Evolutionary conservation across 495 filamentous ascomycete species (phyloP).

Genomic region (Aspergillus haitiensis): DNA sequence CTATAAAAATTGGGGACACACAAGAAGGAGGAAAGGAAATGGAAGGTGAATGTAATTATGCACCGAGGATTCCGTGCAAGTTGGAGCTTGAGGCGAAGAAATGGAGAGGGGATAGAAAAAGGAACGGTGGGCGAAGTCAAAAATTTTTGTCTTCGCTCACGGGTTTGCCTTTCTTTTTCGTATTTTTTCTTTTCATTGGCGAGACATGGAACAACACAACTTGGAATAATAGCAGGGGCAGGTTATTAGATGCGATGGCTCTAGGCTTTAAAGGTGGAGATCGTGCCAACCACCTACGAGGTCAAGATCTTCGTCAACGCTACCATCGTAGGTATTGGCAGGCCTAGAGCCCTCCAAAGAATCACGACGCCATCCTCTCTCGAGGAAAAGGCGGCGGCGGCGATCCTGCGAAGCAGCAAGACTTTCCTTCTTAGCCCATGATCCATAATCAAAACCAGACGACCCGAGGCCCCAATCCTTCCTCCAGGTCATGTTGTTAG

Average conservation of each 20-base stretch:
- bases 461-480: slow-evolving; percentile 56
- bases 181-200: slow-evolving; percentile 5
- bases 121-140: slow-evolving; percentile 12
- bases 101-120: slow-evolving; percentile 16
- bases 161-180: too few relatives aligned
- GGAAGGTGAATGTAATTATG: slow-evolving; percentile 5
- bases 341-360: slow-evolving; percentile 34
- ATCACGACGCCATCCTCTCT: slow-evolving; percentile 69
- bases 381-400: slow-evolving; percentile 41
- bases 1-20: slow-evolving; percentile 15
- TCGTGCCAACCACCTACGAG: slow-evolving; percentile 90
- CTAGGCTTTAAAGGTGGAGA: slow-evolving; percentile 44
- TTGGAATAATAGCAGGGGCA: slow-evolving; percentile 6
- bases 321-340: slow-evolving; percentile 48
- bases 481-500: slow-evolving; percentile 45
- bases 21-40: slow-evolving; percentile 10
- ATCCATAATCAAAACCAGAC: slow-evolving; percentile 50
- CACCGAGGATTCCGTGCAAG: slow-evolving; percentile 11
- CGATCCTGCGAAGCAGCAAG: slow-evolving; percentile 32
- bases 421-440: slow-evolving; percentile 53
- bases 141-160: neutral
- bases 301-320: slow-evolving; percentile 72
- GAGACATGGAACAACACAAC: slow-evolving; percentile 18
- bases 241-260: slow-evolving; percentile 8
- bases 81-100: neutral